Percentiles rank a stretch among this genome's conserved stretches.
phyloP scores from a whole-genome alignment of 768 basidiomycete genomes.

The Lactifluus hygrophoroides region DNA sequence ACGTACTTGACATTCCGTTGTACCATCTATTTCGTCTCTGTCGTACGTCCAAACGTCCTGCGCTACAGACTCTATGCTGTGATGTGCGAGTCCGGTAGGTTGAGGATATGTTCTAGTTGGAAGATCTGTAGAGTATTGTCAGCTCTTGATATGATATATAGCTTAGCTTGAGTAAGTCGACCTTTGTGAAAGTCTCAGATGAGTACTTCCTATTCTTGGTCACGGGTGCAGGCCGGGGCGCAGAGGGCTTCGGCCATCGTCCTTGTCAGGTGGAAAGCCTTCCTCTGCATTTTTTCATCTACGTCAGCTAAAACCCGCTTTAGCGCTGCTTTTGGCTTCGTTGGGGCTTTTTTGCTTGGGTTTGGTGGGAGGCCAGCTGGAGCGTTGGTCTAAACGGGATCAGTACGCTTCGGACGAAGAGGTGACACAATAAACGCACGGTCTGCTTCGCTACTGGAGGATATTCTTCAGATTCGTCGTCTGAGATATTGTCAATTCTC shows the following conservation, averaged over 20 bases:
- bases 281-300: slow-evolving; percentile 54
- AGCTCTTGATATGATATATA: neutral
- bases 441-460: slow-evolving; percentile 50
- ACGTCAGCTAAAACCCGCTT: slow-evolving; percentile 66
- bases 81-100: slow-evolving; percentile 92
- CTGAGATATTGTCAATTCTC: slow-evolving; percentile 53
- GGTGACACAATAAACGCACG: slow-evolving; percentile 21
- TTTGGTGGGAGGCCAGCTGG: slow-evolving; percentile 38
- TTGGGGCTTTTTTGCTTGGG: slow-evolving; percentile 36
- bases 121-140: slow-evolving; percentile 51
- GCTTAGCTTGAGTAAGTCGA: slow-evolving; percentile 22
- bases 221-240: slow-evolving; percentile 23
- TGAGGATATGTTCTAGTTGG: slow-evolving; percentile 90
- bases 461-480: slow-evolving; percentile 61
- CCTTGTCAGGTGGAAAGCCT: slow-evolving; percentile 34
- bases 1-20: slow-evolving; percentile 81
- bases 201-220: slow-evolving; percentile 73
- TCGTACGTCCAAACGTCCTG: slow-evolving; percentile 95
- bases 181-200: slow-evolving; percentile 88
- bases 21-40: slow-evolving; percentile 72
- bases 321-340: slow-evolving; percentile 42
- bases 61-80: slow-evolving; percentile 82
- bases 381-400: slow-evolving; percentile 35
- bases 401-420: neutral
- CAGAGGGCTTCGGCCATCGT: slow-evolving; percentile 29